Base-by-base conservation (phyloP, 225 moss, liverwort and hornwort genomes). In the Lunularia cruciata region DNA sequence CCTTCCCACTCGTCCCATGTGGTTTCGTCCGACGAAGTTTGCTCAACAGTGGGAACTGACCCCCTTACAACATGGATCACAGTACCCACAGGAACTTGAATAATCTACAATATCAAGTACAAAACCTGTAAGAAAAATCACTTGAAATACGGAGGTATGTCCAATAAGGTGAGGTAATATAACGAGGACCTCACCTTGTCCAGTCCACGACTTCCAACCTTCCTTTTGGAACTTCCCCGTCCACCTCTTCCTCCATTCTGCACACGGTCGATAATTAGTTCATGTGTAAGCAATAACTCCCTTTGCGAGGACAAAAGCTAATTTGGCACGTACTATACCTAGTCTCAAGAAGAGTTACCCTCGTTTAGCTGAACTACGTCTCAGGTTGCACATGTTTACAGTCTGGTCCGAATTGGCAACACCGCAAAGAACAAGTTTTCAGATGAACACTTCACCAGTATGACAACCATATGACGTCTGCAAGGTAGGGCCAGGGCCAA, bases 1-100 rank as follows among this genome's bases (percentile, higher is more conserved):
- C 37, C 75, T 45, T 62, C 79, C 75, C 83, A 84, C 35, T 68
- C 78, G 55, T 87, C 88, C 85, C 79, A 85, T 30, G 58, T 54
- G 36, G 70, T 30, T 38, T 75, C 70, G 48, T 85, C 79, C n/a
- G 74, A 58, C 30, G 76, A 48, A 52, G 72, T 70, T 53, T 58
- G 74, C 69, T 88, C 91, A 60, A 98, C 73, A 26, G 82, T 91
- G 36, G 89, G 88, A 71, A 98, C 53, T 33, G 79, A 81, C 46
- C 98, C 98, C 67, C 82, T 85, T 39, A 82, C 82, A 64, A 98
- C 73, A 83, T 93, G 98, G 74, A 93, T 81, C 51, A 98, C 93
- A 57, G 89, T 91, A 8, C 98, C 98, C 45, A 98, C 85, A 46
- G 98, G 93, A 38, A 98, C 85, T 76, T 88, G 98, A 53, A 98